Evolutionary conservation across 768 basidiomycete species (phyloP), one percentile per base, ranked within the genome.

Genomic region (Russula vinacea): DNA sequence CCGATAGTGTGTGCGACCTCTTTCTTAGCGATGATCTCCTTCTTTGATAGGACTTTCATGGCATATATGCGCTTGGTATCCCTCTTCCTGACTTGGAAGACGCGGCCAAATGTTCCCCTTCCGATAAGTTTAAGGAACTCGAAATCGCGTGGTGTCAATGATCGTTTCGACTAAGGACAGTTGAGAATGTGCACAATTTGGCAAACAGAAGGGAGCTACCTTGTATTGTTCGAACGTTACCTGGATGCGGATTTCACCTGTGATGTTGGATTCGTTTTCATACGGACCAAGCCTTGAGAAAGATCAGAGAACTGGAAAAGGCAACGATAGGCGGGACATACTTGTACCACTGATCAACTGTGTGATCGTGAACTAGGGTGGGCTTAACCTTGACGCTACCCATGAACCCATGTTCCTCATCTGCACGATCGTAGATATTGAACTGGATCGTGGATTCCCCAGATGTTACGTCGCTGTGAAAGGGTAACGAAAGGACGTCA

Each of bases 1-100:
- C 97, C 97, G 62, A 99, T 98, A 17, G 97, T 99, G 75, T 99
- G 97, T 10, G 96, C 96, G 51, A 99, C 94, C 75, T 99, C 97
- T 77, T 98, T 98, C 82, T 98, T 98, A 29, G 92, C 95, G 60
- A 98, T 86, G 70, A 99, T 98, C 77, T 99, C 97, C 80, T 93
- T 95, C 79, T 99, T 99, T 37, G 92, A 95, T 44, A 99, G 83
- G 62, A 98, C 92, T 73, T 99, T 99, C 96, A 99, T 98, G 57
- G 97, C 97, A 79, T 98, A 99, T 77, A 99, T 98, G 52, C 97
- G 91, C 75, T 93, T 91, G 47, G 97, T 99, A 78, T 99, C 95
- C n/a, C 82, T 87, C 78, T 99, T 99, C 66, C 97, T 92, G 55
- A 99, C 97, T 76, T 99, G 97, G 81, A 98, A 98, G 22, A 99